Base-by-base conservation (phyloP, 176 grass and related monocot species). In the Oryza longistaminata region DNA sequence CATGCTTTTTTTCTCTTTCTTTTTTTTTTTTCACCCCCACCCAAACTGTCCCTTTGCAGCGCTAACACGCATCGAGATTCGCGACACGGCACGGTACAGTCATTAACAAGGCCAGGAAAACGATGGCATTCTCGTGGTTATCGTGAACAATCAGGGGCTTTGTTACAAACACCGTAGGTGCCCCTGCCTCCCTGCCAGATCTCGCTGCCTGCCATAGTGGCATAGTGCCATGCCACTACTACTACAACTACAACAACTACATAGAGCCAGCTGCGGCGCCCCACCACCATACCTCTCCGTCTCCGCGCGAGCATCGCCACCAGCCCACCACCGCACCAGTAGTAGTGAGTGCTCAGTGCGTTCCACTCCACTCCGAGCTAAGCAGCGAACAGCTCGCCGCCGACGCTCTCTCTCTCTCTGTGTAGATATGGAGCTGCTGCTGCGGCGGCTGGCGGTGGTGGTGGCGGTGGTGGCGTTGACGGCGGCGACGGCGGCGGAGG, bases 21-120 rank as follows among this genome's bases (percentile, higher is more conserved):
- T 35, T 37, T 58, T 43, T 58, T 43, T 43, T 4, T 29, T 76
- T 76, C 3, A 25, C 53, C 24, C 46, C 19, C 52, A 33, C 52
- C 52, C 17, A 55, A 48, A 22, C 60, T 71, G 50, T 49, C 2
- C 75, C 74, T 46, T 85, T 52, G 33, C 49, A 53, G 1, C 25
- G 34, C 16, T 0, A 79, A 65, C 76, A 72, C 12, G 43, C 55
- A 68, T 73, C 76, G 44, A 79, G 76, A 86, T 86, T 78, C 84
- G 74, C 25, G 50, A 31, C 33, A 7, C 31, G 19, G 11, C n/a
- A 49, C 25, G 10, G 44, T 46, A 43, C 42, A 6, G 19, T 58
- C 27, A 70, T 37, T 24, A 19, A 6, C 62, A 11, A 37, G 6
- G 15, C 5, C 50, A 55, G 9, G 15, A 55, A 81, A 70, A 31